These are phyloP conservation scores for Dissophora globulifera DNA, from an alignment of 192 early-diverging fungal species.

Conservation along the genomic window DNA sequence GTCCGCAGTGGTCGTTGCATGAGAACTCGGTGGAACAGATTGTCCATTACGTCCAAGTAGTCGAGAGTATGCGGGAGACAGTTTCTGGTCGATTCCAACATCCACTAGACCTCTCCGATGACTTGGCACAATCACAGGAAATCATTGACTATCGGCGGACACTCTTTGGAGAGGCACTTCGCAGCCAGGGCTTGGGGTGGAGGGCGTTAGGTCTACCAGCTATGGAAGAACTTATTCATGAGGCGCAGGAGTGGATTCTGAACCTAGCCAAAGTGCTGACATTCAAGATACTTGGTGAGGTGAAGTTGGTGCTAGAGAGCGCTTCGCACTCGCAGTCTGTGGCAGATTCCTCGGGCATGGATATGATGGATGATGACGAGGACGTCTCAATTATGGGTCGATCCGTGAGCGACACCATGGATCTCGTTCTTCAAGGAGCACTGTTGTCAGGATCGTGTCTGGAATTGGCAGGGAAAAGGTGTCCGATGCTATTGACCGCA, in stretches of 20 bases:
- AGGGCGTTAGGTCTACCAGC: constrained; percentile 36
- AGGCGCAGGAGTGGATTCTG: constrained; percentile 44
- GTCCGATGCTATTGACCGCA: constrained; percentile 30
- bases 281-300: constrained; percentile 32
- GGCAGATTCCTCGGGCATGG: constrained; percentile 5
- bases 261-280: constrained; percentile 42
- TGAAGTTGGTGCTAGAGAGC: constrained; percentile 25
- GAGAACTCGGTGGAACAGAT: constrained; percentile 35
- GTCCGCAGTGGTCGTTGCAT: constrained; percentile 34
- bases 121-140: constrained; percentile 39
- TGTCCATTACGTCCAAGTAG: constrained; percentile 44
- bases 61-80: constrained; percentile 47
- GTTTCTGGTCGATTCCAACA: constrained; percentile 41
- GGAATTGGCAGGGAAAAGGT: constrained; percentile 28
- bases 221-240: constrained; percentile 38
- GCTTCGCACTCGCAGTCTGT: not conserved
- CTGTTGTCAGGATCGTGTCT: constrained; percentile 38
- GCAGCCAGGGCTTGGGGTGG: constrained; percentile 40
- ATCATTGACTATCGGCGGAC: constrained; percentile 43
- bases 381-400: not conserved
- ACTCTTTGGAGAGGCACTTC: constrained; percentile 39
- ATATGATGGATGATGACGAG: constrained; percentile 27
- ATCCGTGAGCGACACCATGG: constrained; percentile 26
- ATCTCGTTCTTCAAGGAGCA: constrained; percentile 40
- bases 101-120: constrained; percentile 36